Percentiles rank a stretch among this genome's conserved stretches.
These are phyloP conservation scores for Lodderomyces pseudojiufengensis DNA, from an alignment of 1,139 yeast species.

Conservation along the genomic window DNA sequence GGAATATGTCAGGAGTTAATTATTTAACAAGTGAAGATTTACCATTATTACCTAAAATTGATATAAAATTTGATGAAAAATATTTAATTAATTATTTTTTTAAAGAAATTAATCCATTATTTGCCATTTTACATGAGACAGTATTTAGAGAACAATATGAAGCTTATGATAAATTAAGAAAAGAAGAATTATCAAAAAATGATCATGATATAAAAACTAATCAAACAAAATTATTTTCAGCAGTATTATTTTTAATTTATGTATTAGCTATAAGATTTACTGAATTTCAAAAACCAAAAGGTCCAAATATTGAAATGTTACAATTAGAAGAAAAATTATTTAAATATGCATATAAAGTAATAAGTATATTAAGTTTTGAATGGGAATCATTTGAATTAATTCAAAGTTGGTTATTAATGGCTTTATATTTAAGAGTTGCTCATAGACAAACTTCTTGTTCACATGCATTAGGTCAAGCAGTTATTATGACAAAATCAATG, in stretches of 20 bases:
- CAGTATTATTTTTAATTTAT: constrained; percentile 48
- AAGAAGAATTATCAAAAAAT: constrained; percentile 10
- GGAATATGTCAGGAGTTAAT: constrained; percentile 62
- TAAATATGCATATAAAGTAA: constrained; percentile 45
- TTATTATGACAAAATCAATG: constrained; percentile 54
- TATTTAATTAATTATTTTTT: constrained; percentile 41
- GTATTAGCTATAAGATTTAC: constrained; percentile 52
- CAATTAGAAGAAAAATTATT: constrained; percentile 51
- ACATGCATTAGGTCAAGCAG: constrained; percentile 52
- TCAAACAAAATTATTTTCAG: constrained; percentile 46
- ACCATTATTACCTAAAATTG: constrained; percentile 32
- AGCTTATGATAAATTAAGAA: constrained; percentile 26
- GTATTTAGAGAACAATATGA: constrained; percentile 52
- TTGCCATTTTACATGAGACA: constrained; percentile 50
- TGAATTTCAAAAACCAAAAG: constrained; percentile 42
- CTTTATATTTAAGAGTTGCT: constrained; percentile 51
- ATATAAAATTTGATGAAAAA: constrained; percentile 13
- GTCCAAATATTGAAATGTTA: constrained; percentile 29
- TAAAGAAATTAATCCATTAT: constrained; percentile 51
- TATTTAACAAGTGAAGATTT: constrained; percentile 41
- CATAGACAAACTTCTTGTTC: constrained; percentile 58
- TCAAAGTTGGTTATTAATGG: constrained; percentile 58
- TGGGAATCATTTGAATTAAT: constrained; percentile 67
- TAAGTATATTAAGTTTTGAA: constrained; percentile 52
- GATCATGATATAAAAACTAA: constrained; percentile 23